Conservation (phyloP, 768 basidiomycete genomes). For the Hypholoma fasciculare region DNA sequence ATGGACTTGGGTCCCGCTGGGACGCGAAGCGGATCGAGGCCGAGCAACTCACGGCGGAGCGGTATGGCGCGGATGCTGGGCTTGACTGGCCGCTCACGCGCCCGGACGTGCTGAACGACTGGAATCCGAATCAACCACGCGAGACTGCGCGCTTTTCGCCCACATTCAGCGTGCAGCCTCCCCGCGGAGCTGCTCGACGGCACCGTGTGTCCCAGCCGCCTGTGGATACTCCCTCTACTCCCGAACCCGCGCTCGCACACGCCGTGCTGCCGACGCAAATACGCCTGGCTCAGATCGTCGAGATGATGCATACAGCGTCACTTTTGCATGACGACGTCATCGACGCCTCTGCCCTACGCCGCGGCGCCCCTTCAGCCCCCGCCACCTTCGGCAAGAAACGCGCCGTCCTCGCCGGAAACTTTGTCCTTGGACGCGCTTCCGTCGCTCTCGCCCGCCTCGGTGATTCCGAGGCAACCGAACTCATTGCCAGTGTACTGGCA, state of each 20-base stretch:
- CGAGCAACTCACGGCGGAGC: constrained; percentile 33
- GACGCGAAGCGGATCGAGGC: constrained; percentile 55
- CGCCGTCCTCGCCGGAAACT: constrained; percentile 87
- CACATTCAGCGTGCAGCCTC: constrained; percentile 35
- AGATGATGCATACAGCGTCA: constrained; percentile 96
- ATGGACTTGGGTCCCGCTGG: constrained; percentile 76
- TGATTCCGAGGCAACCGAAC: constrained; percentile 81
- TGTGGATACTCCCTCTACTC: constrained; percentile 23
- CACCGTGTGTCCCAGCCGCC: constrained; percentile 29
- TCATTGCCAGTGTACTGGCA: constrained; percentile 82
- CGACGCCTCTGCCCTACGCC: constrained; percentile 76
- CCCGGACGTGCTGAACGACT: constrained; percentile 82
- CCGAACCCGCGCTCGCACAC: constrained; percentile 14
- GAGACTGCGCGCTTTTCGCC: constrained; percentile 56
- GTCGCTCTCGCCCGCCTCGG: constrained; percentile 81
- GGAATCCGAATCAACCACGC: constrained; percentile 77
- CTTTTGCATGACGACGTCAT: constrained; percentile 97
- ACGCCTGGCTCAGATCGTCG: constrained; percentile 91
- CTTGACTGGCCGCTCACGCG: constrained; percentile 75
- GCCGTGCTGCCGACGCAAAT: constrained; percentile 78
- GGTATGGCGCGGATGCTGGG: constrained; percentile 35
- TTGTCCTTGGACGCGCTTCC: constrained; percentile 84
- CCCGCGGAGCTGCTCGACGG: constrained; percentile 9
- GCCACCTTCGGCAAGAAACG: constrained; percentile 86
- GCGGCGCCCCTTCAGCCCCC: constrained; percentile 79